Base-by-base conservation (phyloP, 495 filamentous ascomycete genomes). In the Ramalina peruviana region DNA sequence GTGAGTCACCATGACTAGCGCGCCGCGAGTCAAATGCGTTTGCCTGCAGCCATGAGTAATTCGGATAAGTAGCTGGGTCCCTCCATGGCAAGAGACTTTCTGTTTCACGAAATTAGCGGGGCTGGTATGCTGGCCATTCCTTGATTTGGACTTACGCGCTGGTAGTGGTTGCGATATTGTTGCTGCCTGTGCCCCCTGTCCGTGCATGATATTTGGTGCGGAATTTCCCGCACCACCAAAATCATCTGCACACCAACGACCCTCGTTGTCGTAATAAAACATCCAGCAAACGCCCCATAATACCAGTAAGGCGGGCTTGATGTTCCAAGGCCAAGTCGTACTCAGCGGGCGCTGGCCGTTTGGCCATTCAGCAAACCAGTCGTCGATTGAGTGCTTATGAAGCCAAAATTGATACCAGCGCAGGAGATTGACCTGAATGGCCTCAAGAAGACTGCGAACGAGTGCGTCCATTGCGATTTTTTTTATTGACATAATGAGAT, bases 281-380 rank as follows among this genome's bases (percentile, higher is more conserved):
- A 73, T 74, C 73, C 73, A 76, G 52, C 73, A 76, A 6, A 75
- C 72, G 9, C 73, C 73, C 73, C 73, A 76, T 46, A 75, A 56
- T 21, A 76, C 70, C 36, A 72, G 63, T 21, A 75, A 60, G 21
- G 69, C 63, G 2, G 72, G 71, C 53, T 63, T 62, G 54, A 75
- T 67, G 26, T 60, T 69, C 72, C 73, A 75, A 17, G 72, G 71
- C 72, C 69, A 71, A 41, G 72, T 76, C 3, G 72, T 73, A 55
- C 64, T 72, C n/a, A 67, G 53, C 9, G 71, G 70, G 21, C 62
- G 65, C 23, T 56, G 58, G 17, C 60, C 57, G 58, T 67, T 60
- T 1, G 67, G 63, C 60, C 60, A 62, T 37, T 62, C 60, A 26
- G 55, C 46, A 26, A 62, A 62, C 59, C 60, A 62, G 1, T 42